Base-by-base conservation (phyloP, 495 filamentous ascomycete species). In the Durotheca rogersii region DNA sequence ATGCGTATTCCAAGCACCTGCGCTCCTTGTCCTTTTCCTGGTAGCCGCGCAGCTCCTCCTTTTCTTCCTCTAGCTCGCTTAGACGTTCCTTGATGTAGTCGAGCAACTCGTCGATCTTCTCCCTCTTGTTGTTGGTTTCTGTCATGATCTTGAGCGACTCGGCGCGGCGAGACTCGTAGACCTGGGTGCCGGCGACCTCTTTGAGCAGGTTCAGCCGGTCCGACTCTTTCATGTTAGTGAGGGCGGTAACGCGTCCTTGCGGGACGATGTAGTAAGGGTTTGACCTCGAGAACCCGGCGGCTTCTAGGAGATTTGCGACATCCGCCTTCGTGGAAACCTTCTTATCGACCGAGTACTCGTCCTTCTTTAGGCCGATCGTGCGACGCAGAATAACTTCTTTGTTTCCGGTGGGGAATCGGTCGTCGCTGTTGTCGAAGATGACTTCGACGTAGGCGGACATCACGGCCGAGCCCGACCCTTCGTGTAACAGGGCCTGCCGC, bases 261-360 rank as follows among this genome's bases (percentile, higher is more conserved):
- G 94, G 93, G 1, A 99, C 93, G 56, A 99, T 99, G 65, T 97
- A 99, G 74, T 96, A 99, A 15, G 93, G 93, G 67, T 99, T 99
- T 47, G 91, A 95, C 50, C 89, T 86, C 41, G 91, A 95, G 68
- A 99, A 97, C 15, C 93, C 93, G 4, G 93, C 93, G 6, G 89
- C 91, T 67, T 99, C 93, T 14, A 99, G 82, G 23, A 97, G 78
- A 65, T 95, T 95, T 79, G 93, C 87, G 6, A 99, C 92, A 66
- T 99, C 93, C 53, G 83, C 76, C 65, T 95, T 95, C 17, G 90
- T 96, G 15, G 90, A 90, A 56, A 93, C 95, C 72, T 96, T 97
- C 58, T 89, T 82, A 67, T 99, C 93, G 0, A 97, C 79, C 7
- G 90, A 94, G 63, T 97, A 99, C 71, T 99, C 93, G 59, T 99